Base-by-base conservation (phyloP, 2,329 filamentous ascomycete species). In the Colletotrichum destructivum region DNA sequence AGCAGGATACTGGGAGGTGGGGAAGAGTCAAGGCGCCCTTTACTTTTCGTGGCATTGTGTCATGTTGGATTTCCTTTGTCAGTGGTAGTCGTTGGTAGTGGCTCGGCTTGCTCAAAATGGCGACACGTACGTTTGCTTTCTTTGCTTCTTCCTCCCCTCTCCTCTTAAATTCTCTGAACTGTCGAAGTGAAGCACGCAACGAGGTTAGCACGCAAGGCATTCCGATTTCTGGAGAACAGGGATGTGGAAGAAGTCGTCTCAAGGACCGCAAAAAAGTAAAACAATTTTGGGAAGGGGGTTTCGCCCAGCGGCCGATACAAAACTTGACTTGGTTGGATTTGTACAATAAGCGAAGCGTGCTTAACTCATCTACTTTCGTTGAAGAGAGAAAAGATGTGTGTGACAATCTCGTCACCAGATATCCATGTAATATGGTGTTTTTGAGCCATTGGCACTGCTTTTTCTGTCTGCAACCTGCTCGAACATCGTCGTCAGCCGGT, bases 301-400 rank as follows among this genome's bases (percentile, higher is more conserved):
- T 67, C 55, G 18, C 49, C 35, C 47, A 26, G 21, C 59, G 51
- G n/a, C 62, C 23, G 68, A 35, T 40, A 66, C 44, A 15, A 46
- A 38, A 21, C 47, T 40, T 38, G 52, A 49, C 47, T 61, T 42
- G 46, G 66, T 49, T 26, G 57, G 49, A 40, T 47, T 57, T 42
- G 49, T 38, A 40, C 23, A 23, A 15, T 54, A 55, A 47, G 35
- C 40, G 57, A 64, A 12, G 35, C 67, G 42, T 47, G 13, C 47
- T 54, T 47, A 15, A 42, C 46, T 40, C 18, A n/a, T 54, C 35
- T 42, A 40, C 46, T 47, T 21, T 16, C 26, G 16, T 38, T 15
- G 35, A 63, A 44, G 31, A 57, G 21, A 38, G 8, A 38, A 11
- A 38, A 11, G 8, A 9, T 11, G 35, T 38, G 35, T 38, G 8